phyloP scores from a whole-genome alignment of 768 basidiomycete genomes.

The Termitomyces bulborhizus region DNA sequence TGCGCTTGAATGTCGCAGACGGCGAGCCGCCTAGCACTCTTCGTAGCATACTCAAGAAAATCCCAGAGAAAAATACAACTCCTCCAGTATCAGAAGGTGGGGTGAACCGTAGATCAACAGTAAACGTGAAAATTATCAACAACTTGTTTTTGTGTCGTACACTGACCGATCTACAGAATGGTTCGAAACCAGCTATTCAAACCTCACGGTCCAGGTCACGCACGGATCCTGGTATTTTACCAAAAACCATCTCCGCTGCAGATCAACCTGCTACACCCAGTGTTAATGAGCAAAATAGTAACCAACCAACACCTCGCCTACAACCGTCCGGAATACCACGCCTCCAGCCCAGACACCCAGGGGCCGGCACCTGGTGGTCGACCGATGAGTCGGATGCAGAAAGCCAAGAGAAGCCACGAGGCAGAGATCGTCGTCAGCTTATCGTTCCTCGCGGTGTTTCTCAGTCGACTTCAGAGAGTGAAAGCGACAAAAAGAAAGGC shows the following conservation, averaged over 20 bases:
- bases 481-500: conserved; percentile 17
- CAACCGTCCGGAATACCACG: conserved; percentile 29
- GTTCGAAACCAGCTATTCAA: conserved; percentile 3
- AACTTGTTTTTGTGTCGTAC: background rate
- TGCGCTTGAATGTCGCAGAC: conserved; percentile 9
- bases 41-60: conserved; percentile 22
- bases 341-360: conserved; percentile 19
- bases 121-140: conserved; percentile 13
- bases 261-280: background rate
- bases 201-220: conserved; percentile 24
- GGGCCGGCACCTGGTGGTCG: conserved; percentile 15
- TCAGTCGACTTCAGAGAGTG: conserved; percentile 36
- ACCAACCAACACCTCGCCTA: background rate
- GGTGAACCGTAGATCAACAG: conserved; percentile 11
- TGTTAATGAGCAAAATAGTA: background rate
- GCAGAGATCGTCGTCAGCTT: conserved; percentile 32
- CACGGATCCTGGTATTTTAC: conserved; percentile 25
- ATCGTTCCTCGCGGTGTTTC: conserved; percentile 39
- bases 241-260: background rate
- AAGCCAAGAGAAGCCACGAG: conserved; percentile 31
- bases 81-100: conserved; percentile 8
- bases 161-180: background rate
- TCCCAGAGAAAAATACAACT: background rate
- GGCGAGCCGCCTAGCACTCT: conserved; percentile 21
- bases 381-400: conserved; percentile 37